phyloP scores from a whole-genome alignment of 305 asterid species.

The Ajuga reptans region DNA sequence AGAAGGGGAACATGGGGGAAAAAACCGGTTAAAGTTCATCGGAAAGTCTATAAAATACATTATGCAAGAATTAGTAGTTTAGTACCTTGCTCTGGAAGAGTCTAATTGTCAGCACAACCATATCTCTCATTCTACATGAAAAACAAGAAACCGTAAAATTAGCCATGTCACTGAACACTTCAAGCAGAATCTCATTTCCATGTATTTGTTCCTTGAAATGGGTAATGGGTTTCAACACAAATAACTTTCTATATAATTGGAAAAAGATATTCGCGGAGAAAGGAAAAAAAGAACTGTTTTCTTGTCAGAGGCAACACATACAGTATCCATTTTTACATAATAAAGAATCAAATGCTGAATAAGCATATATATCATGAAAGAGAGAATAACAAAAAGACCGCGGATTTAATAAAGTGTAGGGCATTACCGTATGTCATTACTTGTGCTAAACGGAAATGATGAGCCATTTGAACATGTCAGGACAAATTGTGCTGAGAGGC shows the following conservation, averaged over 20 bases:
- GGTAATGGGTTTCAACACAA: not conserved
- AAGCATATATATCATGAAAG: not conserved
- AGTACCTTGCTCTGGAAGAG: conserved; percentile 84
- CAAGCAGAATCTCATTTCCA: not conserved
- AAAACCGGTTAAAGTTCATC: not conserved
- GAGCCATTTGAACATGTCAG: conserved; percentile 65
- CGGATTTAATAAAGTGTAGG: not conserved
- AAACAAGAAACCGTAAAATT: conserved; percentile 20
- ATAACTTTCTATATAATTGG: not conserved
- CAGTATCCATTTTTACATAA: not conserved
- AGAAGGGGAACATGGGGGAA: not conserved
- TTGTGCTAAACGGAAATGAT: conserved; percentile 72
- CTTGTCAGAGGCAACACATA: not conserved
- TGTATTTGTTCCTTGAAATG: not conserved
- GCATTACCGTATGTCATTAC: conserved; percentile 62
- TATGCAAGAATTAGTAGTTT: conserved; percentile 46
- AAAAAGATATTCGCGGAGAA: too few relatives aligned
- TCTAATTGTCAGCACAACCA: conserved; percentile 75
- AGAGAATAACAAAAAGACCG: not conserved
- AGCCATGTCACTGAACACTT: not conserved
- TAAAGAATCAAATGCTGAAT: not conserved
- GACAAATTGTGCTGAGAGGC: conserved; percentile 74
- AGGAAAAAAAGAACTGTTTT: not conserved
- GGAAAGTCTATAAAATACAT: not conserved
- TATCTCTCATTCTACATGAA: conserved; percentile 63